A percentile compares a stretch with the other conserved stretches of the same genome.
phyloP scores from a whole-genome alignment of 208 protist genomes.

The Wallacemonas rigidus region DNA sequence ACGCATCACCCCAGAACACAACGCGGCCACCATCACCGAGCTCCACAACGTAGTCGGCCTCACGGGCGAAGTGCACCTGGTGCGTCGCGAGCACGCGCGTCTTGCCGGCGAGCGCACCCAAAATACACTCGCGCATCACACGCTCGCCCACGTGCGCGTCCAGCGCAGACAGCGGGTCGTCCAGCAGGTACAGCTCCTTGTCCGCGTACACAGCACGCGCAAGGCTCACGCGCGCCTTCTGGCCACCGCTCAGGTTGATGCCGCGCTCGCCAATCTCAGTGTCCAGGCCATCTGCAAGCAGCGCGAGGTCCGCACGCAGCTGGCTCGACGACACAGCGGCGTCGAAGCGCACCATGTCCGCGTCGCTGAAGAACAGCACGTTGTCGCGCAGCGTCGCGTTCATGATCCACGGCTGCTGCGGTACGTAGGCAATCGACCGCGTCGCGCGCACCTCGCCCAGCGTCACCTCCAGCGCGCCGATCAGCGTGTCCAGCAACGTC shows the following conservation, averaged over 20 bases:
- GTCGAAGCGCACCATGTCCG: neutral
- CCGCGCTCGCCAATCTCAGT: slow-evolving; percentile 88
- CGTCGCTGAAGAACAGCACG: slow-evolving; percentile 78
- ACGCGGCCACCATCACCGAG: slow-evolving; percentile 54
- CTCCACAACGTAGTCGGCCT: slow-evolving; percentile 85
- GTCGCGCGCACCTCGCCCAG: slow-evolving; percentile 28
- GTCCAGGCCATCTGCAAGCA: slow-evolving; percentile 79
- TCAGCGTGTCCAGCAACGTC: slow-evolving; percentile 48
- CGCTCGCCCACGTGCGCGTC: slow-evolving; percentile 81
- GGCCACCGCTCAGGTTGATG: slow-evolving; percentile 81
- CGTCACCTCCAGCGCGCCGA: slow-evolving; percentile 43
- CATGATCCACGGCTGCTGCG: slow-evolving; percentile 92
- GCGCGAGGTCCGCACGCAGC: slow-evolving; percentile 62
- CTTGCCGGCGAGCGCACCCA: slow-evolving; percentile 64
- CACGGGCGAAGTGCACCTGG: slow-evolving; percentile 80
- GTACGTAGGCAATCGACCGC: slow-evolving; percentile 74
- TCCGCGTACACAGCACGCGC: slow-evolving; percentile 83
- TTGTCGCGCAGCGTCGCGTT: slow-evolving; percentile 92
- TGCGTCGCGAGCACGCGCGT: slow-evolving; percentile 94
- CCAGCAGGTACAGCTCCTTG: slow-evolving; percentile 84
- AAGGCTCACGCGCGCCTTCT: slow-evolving; percentile 76
- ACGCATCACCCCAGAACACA: slow-evolving; percentile 35
- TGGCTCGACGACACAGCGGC: slow-evolving; percentile 4
- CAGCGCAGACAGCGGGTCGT: slow-evolving; percentile 93
- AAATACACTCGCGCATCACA: slow-evolving; percentile 55